Evolutionary conservation across 257 asterid genomes (phyloP).

Genomic region (Solanum sejunctum): DNA sequence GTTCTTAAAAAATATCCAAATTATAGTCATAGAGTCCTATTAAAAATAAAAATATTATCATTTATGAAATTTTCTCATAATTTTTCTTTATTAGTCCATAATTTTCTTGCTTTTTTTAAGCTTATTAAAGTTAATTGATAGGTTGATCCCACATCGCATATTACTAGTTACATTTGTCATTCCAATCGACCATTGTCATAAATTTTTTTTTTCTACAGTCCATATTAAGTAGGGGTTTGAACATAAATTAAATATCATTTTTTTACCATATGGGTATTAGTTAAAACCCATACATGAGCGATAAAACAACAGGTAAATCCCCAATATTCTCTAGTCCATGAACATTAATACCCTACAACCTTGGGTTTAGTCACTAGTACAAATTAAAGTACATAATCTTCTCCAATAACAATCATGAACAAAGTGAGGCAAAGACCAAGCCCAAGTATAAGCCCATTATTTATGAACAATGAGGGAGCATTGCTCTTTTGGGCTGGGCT

Average conservation of each 20-base stretch:
- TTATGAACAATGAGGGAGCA: not conserved
- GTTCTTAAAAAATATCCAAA: no score
- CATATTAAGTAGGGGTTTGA: no score
- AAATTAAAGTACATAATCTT: not conserved
- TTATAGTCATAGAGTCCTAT: no score
- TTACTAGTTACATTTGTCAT: not conserved
- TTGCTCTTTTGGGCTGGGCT: constrained; percentile 23
- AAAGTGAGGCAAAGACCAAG: not conserved
- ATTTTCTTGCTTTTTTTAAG: not conserved
- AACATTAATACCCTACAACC: not conserved
- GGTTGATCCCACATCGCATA: not conserved
- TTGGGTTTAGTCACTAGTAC: not conserved
- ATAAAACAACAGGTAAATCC: not conserved
- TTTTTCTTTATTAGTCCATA: not conserved
- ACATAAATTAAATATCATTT: not conserved
- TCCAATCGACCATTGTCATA: no score
- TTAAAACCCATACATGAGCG: not conserved
- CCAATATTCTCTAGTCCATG: not conserved
- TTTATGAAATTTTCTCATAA: no score
- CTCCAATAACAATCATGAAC: not conserved
- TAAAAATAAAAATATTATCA: no score
- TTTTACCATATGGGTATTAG: not conserved
- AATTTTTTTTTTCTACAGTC: no score
- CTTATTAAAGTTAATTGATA: not conserved
- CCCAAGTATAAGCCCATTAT: not conserved